Conservation (phyloP, 345 rosid species). For the Brassica incana region DNA sequence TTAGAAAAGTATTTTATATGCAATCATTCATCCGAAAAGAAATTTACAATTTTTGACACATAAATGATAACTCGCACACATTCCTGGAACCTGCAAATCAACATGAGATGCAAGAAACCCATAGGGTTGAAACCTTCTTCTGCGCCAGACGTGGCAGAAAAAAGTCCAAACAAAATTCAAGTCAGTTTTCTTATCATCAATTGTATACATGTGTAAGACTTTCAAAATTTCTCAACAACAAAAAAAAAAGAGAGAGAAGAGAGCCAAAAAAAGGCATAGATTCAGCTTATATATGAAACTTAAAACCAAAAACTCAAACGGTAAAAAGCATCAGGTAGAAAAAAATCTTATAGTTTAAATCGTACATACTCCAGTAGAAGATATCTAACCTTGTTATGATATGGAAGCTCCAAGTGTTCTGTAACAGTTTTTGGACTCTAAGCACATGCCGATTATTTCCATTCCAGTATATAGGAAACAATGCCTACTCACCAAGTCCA, state of each 20-base stretch:
- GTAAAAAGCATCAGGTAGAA: background rate
- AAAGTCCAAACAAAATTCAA: slow-evolving; percentile 3
- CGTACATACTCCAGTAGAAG: too few relatives aligned
- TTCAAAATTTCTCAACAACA: slow-evolving; percentile 1
- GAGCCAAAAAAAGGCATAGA: too few relatives aligned
- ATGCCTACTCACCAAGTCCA: too few relatives aligned
- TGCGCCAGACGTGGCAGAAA: slow-evolving; percentile 77
- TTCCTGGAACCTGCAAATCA: slow-evolving; percentile 87
- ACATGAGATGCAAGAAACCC: slow-evolving; percentile 98
- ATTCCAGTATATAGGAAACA: slow-evolving; percentile 66
- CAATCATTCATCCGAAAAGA: background rate
- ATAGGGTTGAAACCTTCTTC: slow-evolving; percentile 87
- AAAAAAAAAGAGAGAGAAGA: background rate
- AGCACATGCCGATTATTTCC: slow-evolving; percentile 93
- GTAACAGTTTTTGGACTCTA: slow-evolving; percentile 89
- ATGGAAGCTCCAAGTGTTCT: slow-evolving; percentile 36
- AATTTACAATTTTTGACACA: slow-evolving; percentile 4
- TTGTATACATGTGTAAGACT: background rate
- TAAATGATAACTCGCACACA: slow-evolving; percentile 34
- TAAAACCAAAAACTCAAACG: too few relatives aligned
- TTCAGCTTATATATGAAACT: too few relatives aligned
- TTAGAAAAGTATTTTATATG: background rate
- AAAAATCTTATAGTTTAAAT: too few relatives aligned
- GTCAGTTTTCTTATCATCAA: background rate
- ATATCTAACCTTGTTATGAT: too few relatives aligned